These are phyloP conservation scores for Fraxinus dipetala DNA, from an alignment of 305 asterid species.

Conservation along the genomic window DNA sequence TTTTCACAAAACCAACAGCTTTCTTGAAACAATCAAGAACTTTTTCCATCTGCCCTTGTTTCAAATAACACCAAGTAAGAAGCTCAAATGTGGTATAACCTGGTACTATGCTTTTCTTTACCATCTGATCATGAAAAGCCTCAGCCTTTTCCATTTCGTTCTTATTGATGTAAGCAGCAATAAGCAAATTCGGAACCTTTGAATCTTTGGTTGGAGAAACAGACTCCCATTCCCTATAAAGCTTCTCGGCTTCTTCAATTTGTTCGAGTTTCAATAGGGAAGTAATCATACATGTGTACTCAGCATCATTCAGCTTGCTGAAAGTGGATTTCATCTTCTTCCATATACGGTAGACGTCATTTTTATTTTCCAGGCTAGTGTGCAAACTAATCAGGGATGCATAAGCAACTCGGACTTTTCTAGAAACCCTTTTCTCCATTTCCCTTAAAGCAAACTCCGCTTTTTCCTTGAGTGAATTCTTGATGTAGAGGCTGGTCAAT, in stretches of 20 bases:
- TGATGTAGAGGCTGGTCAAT: conserved; percentile 64
- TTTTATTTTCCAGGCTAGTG: conserved; percentile 47
- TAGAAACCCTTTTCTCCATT: conserved; percentile 74
- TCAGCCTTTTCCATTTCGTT: conserved; percentile 64
- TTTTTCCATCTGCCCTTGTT: conserved; percentile 41
- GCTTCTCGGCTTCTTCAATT: conserved; percentile 58
- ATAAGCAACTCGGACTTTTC: conserved; percentile 56
- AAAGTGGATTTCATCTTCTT: conserved; percentile 62
- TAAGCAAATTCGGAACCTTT: conserved; percentile 72
- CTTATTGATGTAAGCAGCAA: conserved; percentile 61
- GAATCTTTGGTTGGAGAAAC: conserved; percentile 70
- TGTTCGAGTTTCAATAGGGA: conserved; percentile 63
- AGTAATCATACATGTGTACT: conserved; percentile 69
- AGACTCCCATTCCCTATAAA: conserved; percentile 79
- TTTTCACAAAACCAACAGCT: conserved; percentile 54
- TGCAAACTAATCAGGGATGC: conserved; percentile 78
- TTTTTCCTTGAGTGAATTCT: conserved; percentile 58
- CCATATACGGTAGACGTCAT: conserved; percentile 64
- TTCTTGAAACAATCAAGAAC: conserved; percentile 57
- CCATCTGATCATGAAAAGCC: conserved; percentile 50
- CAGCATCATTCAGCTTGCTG: conserved; percentile 61
- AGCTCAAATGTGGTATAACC: conserved; percentile 88
- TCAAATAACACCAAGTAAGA: conserved; percentile 72
- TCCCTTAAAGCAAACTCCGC: conserved; percentile 64
- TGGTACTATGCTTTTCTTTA: conserved; percentile 42